Conservation (phyloP, 768 basidiomycete species). For the Dioszegia crocea region DNA sequence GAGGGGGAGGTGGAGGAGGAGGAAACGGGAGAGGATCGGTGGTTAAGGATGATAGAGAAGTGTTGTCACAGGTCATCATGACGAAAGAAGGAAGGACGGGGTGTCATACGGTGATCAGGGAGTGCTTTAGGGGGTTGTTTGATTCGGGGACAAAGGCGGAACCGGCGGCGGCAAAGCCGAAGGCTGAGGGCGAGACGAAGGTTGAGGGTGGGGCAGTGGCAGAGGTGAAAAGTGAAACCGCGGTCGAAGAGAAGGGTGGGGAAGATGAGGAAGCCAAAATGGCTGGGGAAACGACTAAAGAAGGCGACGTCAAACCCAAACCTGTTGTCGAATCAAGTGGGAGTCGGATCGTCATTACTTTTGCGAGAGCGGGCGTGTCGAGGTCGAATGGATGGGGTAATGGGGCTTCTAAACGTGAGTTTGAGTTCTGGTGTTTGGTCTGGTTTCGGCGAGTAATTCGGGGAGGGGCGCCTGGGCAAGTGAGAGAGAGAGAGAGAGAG, state of each 20-base stretch:
- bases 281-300: too few relatives aligned
- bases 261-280: too few relatives aligned
- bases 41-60: conserved; percentile 55
- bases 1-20: conserved; percentile 30
- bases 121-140: conserved; percentile 75
- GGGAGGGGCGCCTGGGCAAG: too few relatives aligned
- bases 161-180: conserved; percentile 53
- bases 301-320: too few relatives aligned
- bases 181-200: too few relatives aligned
- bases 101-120: conserved; percentile 74
- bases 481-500: too few relatives aligned
- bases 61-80: conserved; percentile 72
- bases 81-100: conserved; percentile 76
- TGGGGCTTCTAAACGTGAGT: neutral
- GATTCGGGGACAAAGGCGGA: conserved; percentile 66
- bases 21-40: conserved; percentile 28
- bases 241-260: too few relatives aligned
- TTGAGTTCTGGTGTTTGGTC: too few relatives aligned
- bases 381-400: neutral
- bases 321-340: too few relatives aligned
- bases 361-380: conserved; percentile 43
- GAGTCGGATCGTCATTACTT: conserved; percentile 73
- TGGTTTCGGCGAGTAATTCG: too few relatives aligned
- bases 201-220: too few relatives aligned
- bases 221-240: too few relatives aligned